These are phyloP conservation scores for Rhynchosporium secalis DNA, from an alignment of 2,329 filamentous ascomycete genomes.

Conservation along the genomic window DNA sequence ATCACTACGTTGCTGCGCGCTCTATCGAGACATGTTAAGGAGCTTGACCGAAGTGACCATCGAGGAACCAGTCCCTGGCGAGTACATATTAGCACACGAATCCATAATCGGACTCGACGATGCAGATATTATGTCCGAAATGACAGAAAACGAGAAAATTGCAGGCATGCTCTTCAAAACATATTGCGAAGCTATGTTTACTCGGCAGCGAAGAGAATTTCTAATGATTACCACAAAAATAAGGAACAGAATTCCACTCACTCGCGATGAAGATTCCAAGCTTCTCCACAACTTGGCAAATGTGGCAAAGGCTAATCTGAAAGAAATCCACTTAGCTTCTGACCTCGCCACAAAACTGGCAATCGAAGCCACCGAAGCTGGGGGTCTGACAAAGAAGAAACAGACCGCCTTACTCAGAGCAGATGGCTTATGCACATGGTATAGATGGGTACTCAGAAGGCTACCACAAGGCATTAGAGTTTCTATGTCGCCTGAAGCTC, in stretches of 20 bases:
- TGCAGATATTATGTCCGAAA: neutral
- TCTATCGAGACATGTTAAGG: slow-evolving; percentile 5
- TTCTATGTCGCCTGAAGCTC: neutral
- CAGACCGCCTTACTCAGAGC: neutral
- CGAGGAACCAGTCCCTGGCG: neutral
- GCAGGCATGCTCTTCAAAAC: neutral
- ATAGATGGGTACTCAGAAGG: neutral
- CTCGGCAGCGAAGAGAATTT: neutral
- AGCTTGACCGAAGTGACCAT: neutral
- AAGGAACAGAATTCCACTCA: neutral
- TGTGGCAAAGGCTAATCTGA: neutral
- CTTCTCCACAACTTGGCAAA: neutral
- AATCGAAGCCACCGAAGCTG: neutral
- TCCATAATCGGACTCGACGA: neutral
- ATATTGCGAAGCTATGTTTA: neutral
- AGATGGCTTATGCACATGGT: neutral
- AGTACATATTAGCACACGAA: neutral
- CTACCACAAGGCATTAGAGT: neutral
- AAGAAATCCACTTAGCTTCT: neutral
- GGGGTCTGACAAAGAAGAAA: neutral
- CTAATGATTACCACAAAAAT: neutral
- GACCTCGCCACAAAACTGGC: neutral
- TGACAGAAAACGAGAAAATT: neutral
- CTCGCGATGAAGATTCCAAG: neutral
- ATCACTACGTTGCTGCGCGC: neutral